Conservation (phyloP, 1,284 basidiomycete species). For the Sporisorium sorghi region DNA sequence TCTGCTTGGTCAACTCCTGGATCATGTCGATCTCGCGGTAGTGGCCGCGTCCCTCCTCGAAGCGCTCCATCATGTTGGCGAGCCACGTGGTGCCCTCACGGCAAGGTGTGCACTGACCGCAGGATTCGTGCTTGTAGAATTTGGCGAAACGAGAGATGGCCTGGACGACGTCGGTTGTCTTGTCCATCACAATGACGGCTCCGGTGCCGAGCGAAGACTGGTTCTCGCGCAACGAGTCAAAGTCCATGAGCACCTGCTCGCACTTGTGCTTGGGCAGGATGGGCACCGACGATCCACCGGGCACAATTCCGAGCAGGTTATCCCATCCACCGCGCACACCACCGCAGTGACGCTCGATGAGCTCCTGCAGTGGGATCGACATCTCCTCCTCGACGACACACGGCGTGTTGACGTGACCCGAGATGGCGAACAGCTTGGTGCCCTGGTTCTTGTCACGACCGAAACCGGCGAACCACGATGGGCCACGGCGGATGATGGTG, state of each 20-base stretch:
- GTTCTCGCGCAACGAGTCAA: constrained; percentile 94
- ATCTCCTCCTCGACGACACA: constrained; percentile 99
- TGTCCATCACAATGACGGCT: constrained; percentile 99
- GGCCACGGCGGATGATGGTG: constrained; percentile 91
- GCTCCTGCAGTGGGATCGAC: constrained; percentile 92
- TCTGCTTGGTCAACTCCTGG: constrained; percentile 77
- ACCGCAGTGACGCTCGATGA: constrained; percentile 96
- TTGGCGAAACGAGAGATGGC: constrained; percentile 90
- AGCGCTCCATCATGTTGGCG: constrained; percentile 70
- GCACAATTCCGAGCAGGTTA: constrained; percentile 92
- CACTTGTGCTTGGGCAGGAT: constrained; percentile 79
- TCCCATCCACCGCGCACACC: constrained; percentile 95
- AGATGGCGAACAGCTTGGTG: constrained; percentile 94
- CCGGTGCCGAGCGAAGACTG: constrained; percentile 95
- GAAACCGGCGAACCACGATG: constrained; percentile 91
- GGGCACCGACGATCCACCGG: constrained; percentile 95
- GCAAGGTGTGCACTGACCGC: constrained; percentile 97
- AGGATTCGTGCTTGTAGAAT: constrained; percentile 88
- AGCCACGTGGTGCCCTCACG: constrained; percentile 78
- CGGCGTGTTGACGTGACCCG: constrained; percentile 97
- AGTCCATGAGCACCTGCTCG: constrained; percentile 80
- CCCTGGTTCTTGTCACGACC: constrained; percentile 93
- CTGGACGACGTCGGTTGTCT: constrained; percentile 84
- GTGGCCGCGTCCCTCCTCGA: constrained; percentile 88
- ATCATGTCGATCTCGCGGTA: constrained; percentile 94